These are phyloP conservation scores for Ganoderma lingzhi DNA, from an alignment of 1,284 basidiomycete species.

Conservation along the genomic window DNA sequence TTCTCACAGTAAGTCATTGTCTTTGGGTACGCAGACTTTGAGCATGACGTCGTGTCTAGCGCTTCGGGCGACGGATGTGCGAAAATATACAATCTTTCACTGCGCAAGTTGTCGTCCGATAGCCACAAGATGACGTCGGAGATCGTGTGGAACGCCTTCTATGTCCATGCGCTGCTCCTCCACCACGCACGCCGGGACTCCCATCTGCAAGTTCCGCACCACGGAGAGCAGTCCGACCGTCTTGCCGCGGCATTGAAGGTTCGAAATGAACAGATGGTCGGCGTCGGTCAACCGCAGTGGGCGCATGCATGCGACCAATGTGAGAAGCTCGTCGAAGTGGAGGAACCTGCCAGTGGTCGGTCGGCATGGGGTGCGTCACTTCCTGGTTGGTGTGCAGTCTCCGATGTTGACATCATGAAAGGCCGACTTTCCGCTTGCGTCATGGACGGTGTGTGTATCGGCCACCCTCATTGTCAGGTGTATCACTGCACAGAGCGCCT, in stretches of 20 bases:
- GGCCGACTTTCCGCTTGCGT: conserved; percentile 33
- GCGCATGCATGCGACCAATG: conserved; percentile 38
- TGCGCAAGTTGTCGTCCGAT: too few species aligned
- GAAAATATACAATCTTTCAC: neutral
- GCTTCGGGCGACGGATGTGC: neutral
- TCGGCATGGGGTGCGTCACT: neutral
- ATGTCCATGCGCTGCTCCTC: neutral
- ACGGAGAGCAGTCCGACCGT: neutral
- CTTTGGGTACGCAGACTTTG: neutral
- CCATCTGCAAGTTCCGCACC: neutral
- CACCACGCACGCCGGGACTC: neutral
- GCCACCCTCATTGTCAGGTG: conserved; percentile 42
- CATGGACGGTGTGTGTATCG: conserved; percentile 43
- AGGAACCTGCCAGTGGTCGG: neutral
- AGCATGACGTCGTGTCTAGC: neutral
- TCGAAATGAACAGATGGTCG: neutral
- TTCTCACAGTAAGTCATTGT: neutral
- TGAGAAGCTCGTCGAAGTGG: neutral
- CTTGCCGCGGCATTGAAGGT: neutral
- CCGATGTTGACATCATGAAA: neutral
- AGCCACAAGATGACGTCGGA: neutral
- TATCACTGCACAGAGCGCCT: conserved; percentile 35
- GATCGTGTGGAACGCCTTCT: conserved; percentile 3
- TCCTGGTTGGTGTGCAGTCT: too few species aligned
- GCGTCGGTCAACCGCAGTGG: conserved; percentile 3